Percentiles rank a stretch among this genome's conserved stretches.
Conservation (phyloP, 192 early-diverging fungal genomes). For the Coemansia sp. region DNA sequence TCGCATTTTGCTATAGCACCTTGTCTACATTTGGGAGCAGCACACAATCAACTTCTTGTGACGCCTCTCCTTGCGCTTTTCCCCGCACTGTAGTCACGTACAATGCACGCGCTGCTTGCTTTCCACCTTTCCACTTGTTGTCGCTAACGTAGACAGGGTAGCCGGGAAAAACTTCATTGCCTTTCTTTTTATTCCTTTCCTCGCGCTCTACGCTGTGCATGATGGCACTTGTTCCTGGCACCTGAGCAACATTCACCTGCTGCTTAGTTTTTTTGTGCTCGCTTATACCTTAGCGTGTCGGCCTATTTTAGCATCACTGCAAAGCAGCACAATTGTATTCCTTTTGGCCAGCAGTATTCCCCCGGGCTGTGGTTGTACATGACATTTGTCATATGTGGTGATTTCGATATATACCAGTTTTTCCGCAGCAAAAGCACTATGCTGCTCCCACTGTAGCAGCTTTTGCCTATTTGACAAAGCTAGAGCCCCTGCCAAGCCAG, state of each 20-base stretch:
- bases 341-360: constrained; percentile 1
- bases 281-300: not conserved
- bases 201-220: not conserved
- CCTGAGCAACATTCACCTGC: constrained; percentile 2
- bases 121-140: not conserved
- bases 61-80: constrained; percentile 9
- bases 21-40: not conserved
- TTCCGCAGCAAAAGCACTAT: constrained; percentile 2
- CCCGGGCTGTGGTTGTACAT: constrained; percentile 3
- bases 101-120: constrained; percentile 9
- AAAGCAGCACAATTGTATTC: constrained; percentile 1
- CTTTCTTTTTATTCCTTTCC: not conserved
- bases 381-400: not conserved
- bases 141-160: constrained; percentile 8
- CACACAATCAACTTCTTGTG: constrained; percentile 8
- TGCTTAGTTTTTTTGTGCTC: not conserved
- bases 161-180: not conserved
- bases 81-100: constrained; percentile 11
- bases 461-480: not conserved
- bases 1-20: not conserved
- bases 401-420: not conserved
- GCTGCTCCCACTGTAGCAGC: not conserved
- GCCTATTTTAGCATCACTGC: constrained; percentile 2
- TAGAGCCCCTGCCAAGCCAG: not conserved
- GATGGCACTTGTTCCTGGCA: not conserved